phyloP scores from a whole-genome alignment of 345 rosid species.

The Eucalyptus regnans region DNA sequence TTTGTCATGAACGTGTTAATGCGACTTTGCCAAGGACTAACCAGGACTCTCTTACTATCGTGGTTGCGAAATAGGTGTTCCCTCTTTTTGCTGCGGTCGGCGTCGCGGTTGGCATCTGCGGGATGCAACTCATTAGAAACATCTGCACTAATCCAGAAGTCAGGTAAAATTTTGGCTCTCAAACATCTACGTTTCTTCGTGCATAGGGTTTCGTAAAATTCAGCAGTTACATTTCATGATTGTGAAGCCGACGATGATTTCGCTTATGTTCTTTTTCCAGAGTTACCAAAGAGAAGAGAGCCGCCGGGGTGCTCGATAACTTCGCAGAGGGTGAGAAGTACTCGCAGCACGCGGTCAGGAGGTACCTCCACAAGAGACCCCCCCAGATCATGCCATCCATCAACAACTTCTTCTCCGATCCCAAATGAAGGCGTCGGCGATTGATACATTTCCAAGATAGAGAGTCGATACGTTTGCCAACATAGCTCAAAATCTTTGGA shows the following conservation, averaged over 20 bases:
- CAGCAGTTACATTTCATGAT: neutral
- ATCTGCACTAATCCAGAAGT: slow-evolving; percentile 47
- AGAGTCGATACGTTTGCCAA: neutral
- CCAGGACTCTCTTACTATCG: neutral
- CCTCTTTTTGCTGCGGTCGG: slow-evolving; percentile 47
- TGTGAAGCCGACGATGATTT: neutral
- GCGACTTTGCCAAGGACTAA: neutral
- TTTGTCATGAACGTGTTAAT: neutral
- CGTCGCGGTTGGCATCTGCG: slow-evolving; percentile 49
- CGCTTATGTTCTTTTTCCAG: neutral
- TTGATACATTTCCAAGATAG: neutral
- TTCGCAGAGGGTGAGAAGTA: slow-evolving; percentile 50
- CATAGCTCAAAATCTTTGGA: neutral
- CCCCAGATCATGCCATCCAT: slow-evolving; percentile 59
- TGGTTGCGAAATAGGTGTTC: slow-evolving; percentile 18
- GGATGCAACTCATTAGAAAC: slow-evolving; percentile 41
- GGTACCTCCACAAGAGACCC: slow-evolving; percentile 14
- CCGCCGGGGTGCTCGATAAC: slow-evolving; percentile 47
- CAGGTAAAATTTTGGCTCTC: slow-evolving; percentile 12
- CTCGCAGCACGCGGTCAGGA: slow-evolving; percentile 37
- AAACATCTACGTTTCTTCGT: fast-evolving
- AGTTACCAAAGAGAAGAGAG: slow-evolving; percentile 36
- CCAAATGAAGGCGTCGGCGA: neutral
- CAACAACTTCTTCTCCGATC: slow-evolving; percentile 48
- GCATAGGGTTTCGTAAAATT: neutral